phyloP scores from a whole-genome alignment of 1,139 yeast species.

The Waltiozyma sp. region DNA sequence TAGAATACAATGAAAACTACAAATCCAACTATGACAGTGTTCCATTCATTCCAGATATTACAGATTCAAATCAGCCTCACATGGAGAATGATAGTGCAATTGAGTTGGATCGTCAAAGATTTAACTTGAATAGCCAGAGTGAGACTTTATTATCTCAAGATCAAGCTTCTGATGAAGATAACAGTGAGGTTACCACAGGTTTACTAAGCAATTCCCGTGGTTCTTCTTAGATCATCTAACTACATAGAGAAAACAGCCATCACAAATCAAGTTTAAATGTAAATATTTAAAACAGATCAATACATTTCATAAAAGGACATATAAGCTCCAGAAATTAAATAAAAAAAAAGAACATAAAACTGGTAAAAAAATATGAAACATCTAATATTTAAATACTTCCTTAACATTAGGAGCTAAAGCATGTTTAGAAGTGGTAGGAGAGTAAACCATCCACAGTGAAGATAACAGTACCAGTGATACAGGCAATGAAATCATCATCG shows the following conservation, averaged over 20 bases:
- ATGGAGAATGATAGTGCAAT: constrained; percentile 6
- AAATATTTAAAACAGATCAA: not conserved
- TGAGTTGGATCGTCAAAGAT: constrained; percentile 3
- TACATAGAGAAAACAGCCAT: not conserved
- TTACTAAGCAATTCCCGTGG: constrained; percentile 5
- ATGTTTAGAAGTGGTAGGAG: constrained; percentile 6
- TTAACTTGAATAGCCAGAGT: not conserved
- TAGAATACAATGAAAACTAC: constrained; percentile 17
- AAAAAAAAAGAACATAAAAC: not conserved
- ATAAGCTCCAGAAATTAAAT: not conserved
- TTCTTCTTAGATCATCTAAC: not conserved
- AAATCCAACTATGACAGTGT: constrained; percentile 1
- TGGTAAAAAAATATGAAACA: not conserved
- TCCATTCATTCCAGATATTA: not conserved
- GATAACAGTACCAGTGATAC: constrained; percentile 71
- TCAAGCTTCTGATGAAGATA: constrained; percentile 5
- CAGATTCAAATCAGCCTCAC: constrained; percentile 3
- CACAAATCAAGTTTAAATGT: not conserved
- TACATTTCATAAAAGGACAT: not conserved
- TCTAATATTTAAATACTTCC: no score
- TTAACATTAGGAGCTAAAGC: not conserved
- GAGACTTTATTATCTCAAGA: not conserved
- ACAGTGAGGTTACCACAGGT: constrained; percentile 12
- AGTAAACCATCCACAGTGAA: constrained; percentile 32
- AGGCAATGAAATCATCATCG: constrained; percentile 72